Base-by-base conservation (phyloP, 805 yeast species). In the Saccharomyces paradoxus region DNA sequence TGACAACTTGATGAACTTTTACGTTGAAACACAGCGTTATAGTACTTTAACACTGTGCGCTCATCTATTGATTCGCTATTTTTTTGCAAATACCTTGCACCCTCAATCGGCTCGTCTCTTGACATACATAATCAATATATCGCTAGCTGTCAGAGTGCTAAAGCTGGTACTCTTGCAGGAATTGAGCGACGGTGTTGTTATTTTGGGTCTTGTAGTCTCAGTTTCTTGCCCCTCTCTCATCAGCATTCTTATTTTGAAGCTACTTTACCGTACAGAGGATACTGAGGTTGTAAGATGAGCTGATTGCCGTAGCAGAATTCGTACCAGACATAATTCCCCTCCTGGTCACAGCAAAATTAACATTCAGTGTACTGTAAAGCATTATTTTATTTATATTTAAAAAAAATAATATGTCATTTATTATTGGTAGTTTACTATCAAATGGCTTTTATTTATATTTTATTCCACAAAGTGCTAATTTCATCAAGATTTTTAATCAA, bases 71-170 rank as follows among this genome's bases (percentile, higher is more conserved):
- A 62, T 48, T 66, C 65, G 1, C 78, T 74, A 4, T 79, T 70
- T 22, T 74, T 59, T 56, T 83, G 86, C n/a, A 77, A 63, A 63
- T 76, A 83, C 50, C 86, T 71, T 0, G 84, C 85, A 6, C 84
- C 84, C 86, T 59, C 76, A 74, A 24, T 70, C 68, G 2, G 79
- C 64, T 53, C 80, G 77, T 0, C 65, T 66, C 9, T 62, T 62
- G 2, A 82, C 50, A 47, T 70, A 82, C 50, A 47, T 69, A 73
- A 0, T 66, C 54, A 1, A 77, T 55, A 56, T 81, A 77, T 48
- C 67, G 6, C 31, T 29, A 12, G 4, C 3, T 26, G 27, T 68
- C 37, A 69, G 65, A 79, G 78, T 77, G 58, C 83, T 86, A 14
- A 14, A 17, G 37, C 7, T 13, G 67, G 64, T 22, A 66, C 67